Percentiles rank a stretch among this genome's conserved stretches.
phyloP scores from a whole-genome alignment of 257 asterid genomes.

The Cinchona pubescens region DNA sequence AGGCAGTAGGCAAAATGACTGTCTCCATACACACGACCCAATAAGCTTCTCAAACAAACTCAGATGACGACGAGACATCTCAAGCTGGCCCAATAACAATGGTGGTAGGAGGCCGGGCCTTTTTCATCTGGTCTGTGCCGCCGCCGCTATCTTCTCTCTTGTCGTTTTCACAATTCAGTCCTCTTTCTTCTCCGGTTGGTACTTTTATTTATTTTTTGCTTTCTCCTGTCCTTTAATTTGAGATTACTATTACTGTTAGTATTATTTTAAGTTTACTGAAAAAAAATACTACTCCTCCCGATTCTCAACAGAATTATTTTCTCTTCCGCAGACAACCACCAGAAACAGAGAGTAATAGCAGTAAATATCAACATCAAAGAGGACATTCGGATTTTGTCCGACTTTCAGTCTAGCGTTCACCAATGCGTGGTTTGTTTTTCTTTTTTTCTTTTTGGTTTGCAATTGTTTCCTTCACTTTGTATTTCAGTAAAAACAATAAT shows the following conservation, averaged over 20 bases:
- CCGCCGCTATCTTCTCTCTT: conserved; percentile 68
- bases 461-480: background rate
- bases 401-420: conserved; percentile 70
- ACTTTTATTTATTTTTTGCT: no score
- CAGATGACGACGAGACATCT: background rate
- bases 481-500: no score
- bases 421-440: conserved; percentile 79
- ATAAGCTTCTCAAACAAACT: no score
- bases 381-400: conserved; percentile 47
- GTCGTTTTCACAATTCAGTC: conserved; percentile 57
- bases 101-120: conserved; percentile 36
- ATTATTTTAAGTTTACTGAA: no score
- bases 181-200: conserved; percentile 50
- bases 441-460: background rate
- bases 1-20: no score
- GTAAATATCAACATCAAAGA: conserved; percentile 21
- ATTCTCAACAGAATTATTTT: no score
- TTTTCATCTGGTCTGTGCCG: conserved; percentile 61
- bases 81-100: background rate
- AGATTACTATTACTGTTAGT: no score
- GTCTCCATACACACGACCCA: no score
- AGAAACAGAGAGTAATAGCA: background rate
- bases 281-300: no score
- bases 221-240: no score
- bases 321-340: conserved; percentile 14